Percentiles rank a stretch among this genome's conserved stretches.
Evolutionary conservation across 73 alveolate genomes (phyloP).

Genomic region (Paramecium primaurelia): DNA sequence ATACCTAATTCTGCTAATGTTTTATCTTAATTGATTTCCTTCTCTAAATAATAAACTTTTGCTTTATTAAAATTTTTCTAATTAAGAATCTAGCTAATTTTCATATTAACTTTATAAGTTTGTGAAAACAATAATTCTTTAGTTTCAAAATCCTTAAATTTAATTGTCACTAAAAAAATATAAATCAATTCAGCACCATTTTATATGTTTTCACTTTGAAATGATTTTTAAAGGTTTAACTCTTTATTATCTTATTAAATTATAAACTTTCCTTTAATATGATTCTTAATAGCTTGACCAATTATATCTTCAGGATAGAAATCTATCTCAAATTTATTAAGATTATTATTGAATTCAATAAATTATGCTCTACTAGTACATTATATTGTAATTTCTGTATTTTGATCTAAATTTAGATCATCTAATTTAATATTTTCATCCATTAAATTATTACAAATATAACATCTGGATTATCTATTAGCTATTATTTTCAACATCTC

Average conservation of each 20-base stretch:
- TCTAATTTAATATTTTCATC: not conserved
- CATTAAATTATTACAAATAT: not conserved
- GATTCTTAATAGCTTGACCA: not conserved
- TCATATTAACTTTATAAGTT: not conserved
- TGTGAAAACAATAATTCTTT: not conserved
- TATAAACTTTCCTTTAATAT: not conserved
- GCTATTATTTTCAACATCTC: not conserved
- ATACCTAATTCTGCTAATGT: not conserved
- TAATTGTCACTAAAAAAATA: not conserved
- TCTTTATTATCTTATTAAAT: not conserved
- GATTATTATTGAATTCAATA: not conserved
- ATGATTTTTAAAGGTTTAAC: not conserved
- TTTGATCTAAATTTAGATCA: not conserved
- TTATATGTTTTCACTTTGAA: not conserved
- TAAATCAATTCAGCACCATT: not conserved
- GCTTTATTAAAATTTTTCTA: not conserved
- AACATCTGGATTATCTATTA: not conserved
- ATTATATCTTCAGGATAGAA: not conserved
- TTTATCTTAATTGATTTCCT: not conserved
- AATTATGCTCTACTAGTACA: not conserved
- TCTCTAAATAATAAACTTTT: not conserved
- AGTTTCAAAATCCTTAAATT: not conserved
- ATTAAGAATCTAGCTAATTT: not conserved
- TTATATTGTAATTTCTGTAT: not conserved
- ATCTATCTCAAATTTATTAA: not conserved